Base-by-base conservation (phyloP, 441 rosid species). In the Croton laevigatus region DNA sequence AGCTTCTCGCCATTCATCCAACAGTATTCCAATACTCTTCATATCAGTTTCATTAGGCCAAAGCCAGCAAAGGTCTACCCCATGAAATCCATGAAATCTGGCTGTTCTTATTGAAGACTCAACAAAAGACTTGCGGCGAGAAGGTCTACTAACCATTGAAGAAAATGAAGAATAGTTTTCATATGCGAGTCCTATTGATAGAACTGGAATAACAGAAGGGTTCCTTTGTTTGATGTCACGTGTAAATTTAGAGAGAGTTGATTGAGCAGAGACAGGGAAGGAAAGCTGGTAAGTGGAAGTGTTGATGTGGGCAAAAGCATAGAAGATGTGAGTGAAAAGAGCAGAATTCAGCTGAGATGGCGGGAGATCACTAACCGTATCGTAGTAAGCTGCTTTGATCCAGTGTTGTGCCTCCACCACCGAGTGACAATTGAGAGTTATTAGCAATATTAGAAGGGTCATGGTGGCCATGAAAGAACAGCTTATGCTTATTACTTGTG, bases 61-160 rank as follows among this genome's bases (percentile, higher is more conserved):
- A 7, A 0, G 0, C 81, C 75, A 64, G 32, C 7, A n/a, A 9
- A 81, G 52, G 13, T 79, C 83, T 4, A 79, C 53, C 34, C 83
- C 81, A 0, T 69, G 66, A 52, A 76, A 77, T 40, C 79, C 81
- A 23, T 79, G 69, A 2, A 44, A 59, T 59, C 87, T 71, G 0
- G 85, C 79, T 0, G 14, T 53, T 42, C n/a, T 51, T 22, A 81
- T 79, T 0, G 85, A 69, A 22, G 80, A 78, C 0, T 62, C 36
- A 6, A 81, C 72, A 59, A 81, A 79, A 23, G 65, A 73, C 42
- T 67, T 67, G 9, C 81, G 17, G 13, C 36, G 13, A 36, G 77
- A 69, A 17, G 76, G 8, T 4, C 78, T 61, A 59, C 46, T 60
- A 0, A 46, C 59, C 76, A 75, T 75, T 0, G 73, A 51, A 12